A percentile compares a stretch with the other conserved stretches of the same genome.
Evolutionary conservation across 2,329 filamentous ascomycete genomes (phyloP).

Genomic region (Aspergillus pseudonomiae): DNA sequence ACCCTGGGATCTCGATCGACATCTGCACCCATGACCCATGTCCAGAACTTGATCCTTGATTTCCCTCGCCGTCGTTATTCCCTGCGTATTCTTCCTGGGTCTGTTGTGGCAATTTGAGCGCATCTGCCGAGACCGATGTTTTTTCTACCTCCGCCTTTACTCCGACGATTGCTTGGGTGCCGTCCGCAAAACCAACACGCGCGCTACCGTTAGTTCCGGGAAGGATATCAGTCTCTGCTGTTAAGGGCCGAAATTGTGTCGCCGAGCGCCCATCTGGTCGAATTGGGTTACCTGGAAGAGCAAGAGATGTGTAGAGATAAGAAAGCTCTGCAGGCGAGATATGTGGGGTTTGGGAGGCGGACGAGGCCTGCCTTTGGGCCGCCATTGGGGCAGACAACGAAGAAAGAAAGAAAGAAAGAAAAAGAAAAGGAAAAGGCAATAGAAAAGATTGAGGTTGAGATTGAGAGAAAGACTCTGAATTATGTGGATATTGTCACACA

Average conservation of each 20-base stretch:
- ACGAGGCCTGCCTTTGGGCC: conserved; percentile 62
- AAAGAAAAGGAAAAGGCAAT: not conserved
- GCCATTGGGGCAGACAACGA: conserved; percentile 54
- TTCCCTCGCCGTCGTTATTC: conserved; percentile 29
- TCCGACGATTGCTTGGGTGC: conserved; percentile 92
- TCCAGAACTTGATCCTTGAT: conserved; percentile 31
- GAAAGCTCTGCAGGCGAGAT: conserved; percentile 95
- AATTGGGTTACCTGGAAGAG: conserved; percentile 72
- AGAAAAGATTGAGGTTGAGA: conserved; percentile 1
- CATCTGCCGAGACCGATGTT: conserved; percentile 51
- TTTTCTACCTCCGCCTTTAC: conserved; percentile 93
- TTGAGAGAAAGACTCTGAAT: not conserved
- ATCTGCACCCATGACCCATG: conserved; percentile 83
- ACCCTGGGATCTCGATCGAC: conserved; percentile 86
- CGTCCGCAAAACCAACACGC: conserved; percentile 90
- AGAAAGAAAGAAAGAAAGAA: not conserved
- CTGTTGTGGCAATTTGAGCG: conserved; percentile 41
- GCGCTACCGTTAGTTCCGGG: conserved; percentile 90
- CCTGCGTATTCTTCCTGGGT: conserved; percentile 26
- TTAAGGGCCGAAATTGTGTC: conserved; percentile 86
- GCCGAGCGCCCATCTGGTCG: conserved; percentile 82
- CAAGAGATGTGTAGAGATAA: conserved; percentile 87
- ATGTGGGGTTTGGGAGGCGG: conserved; percentile 55
- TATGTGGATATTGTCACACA: not conserved
- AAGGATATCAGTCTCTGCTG: conserved; percentile 87